Percentiles rank a stretch among this genome's conserved stretches.
Evolutionary conservation across 2,329 filamentous ascomycete species (phyloP).

Genomic region (Huntiella decipiens): DNA sequence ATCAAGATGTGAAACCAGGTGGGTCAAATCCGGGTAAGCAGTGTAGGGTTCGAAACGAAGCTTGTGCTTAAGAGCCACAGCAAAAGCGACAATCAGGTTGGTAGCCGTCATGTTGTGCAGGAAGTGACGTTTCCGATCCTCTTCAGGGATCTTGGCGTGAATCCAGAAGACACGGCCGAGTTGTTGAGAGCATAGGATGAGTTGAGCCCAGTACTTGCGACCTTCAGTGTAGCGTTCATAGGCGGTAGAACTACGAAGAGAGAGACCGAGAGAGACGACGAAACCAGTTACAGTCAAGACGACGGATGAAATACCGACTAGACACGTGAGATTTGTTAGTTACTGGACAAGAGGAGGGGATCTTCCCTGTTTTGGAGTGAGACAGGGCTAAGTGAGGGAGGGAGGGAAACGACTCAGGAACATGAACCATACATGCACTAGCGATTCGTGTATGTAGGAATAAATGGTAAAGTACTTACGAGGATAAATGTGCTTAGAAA

Average conservation of each 20-base stretch:
- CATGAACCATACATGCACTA: background rate
- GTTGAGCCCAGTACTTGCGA: slow-evolving; percentile 41
- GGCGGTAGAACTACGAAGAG: slow-evolving; percentile 57
- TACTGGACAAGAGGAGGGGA: too few species aligned
- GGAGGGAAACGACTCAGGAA: slow-evolving; percentile 8
- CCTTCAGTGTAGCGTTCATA: slow-evolving; percentile 56
- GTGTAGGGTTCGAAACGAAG: slow-evolving; percentile 70
- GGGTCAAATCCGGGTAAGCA: slow-evolving; percentile 53
- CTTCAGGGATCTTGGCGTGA: slow-evolving; percentile 24
- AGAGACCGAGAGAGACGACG: slow-evolving; percentile 60
- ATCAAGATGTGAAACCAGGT: slow-evolving; percentile 51
- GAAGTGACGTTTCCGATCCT: slow-evolving; percentile 12
- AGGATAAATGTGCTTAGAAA: slow-evolving; percentile 25
- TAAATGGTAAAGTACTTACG: slow-evolving; percentile 2
- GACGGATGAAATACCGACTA: slow-evolving; percentile 35
- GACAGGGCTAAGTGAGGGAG: background rate
- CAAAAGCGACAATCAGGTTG: slow-evolving; percentile 60
- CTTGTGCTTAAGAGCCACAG: slow-evolving; percentile 62
- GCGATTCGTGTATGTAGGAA: background rate
- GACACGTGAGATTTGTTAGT: too few species aligned
- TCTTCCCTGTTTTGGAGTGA: too few species aligned
- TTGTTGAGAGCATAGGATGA: slow-evolving; percentile 43
- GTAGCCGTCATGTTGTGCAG: slow-evolving; percentile 32
- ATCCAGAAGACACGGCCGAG: slow-evolving; percentile 71
- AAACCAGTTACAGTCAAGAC: slow-evolving; percentile 64